Evolutionary conservation across 495 filamentous ascomycete genomes (phyloP), one percentile per base, ranked within the genome.

Genomic region (Penicillium paxilli): DNA sequence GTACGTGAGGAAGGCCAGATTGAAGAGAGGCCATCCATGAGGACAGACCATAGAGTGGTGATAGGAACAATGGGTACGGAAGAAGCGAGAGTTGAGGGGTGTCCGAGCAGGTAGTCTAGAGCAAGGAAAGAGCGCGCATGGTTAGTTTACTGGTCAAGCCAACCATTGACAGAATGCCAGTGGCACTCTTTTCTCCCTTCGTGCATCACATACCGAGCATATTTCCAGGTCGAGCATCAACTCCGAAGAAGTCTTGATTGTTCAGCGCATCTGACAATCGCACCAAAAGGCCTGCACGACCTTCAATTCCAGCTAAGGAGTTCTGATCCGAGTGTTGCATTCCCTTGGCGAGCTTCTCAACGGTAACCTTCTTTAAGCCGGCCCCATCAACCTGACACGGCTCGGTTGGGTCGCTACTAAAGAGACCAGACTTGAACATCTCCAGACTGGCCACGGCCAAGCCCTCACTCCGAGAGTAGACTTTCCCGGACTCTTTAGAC

Each of bases 361-460:
- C 79, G 4, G 86, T 92, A 44, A 98, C 70, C 44, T 78, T 85
- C 64, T 82, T 86, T 62, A 98, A 72, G 2, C 88, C 95, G 7
- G 80, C 82, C 51, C 86, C 90, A 66, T 98, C 94, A 20, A 98
- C 94, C 69, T 95, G 92, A 60, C 84, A 89, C 32, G 90, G 92
- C 68, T 96, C 87, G 42, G 70, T 80, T 2, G 81, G 78, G 62
- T 92, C 85, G 62, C 92, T 90, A 57, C 90, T 95, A 74, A 98
- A 98, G 40, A 90, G 62, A n/a, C 94, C 94, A 48, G 83, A 79
- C 73, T 94, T 96, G 76, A 98, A 98, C 94, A 98, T 98, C 63
- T 98, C 94, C 65, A 98, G 72, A 68, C 88, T 93, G 20, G 95
- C 94, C 40, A 98, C 87, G 5, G 94, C 94, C 57, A 98, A 76